Evolutionary conservation across 2,329 filamentous ascomycete genomes (phyloP).

Genomic region (Elsinoe necatrix): DNA sequence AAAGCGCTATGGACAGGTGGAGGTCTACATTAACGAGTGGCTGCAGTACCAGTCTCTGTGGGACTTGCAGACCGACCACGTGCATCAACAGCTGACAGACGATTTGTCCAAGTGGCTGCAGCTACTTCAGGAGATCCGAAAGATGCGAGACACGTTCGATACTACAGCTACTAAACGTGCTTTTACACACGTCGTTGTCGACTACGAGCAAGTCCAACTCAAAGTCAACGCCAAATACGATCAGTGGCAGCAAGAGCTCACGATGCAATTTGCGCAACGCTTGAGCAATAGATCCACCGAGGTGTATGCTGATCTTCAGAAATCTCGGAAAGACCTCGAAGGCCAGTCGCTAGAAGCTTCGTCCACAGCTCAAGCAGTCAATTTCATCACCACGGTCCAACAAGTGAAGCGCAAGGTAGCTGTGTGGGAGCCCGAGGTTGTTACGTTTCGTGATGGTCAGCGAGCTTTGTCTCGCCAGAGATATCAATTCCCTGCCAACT

Average conservation of each 20-base stretch:
- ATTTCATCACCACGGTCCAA: slow-evolving; percentile 97
- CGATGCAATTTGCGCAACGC: slow-evolving; percentile 83
- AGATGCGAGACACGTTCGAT: slow-evolving; percentile 92
- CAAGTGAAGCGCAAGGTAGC: slow-evolving; percentile 91
- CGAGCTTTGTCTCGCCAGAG: slow-evolving; percentile 83
- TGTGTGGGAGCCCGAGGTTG: slow-evolving; percentile 89
- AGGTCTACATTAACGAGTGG: slow-evolving; percentile 92
- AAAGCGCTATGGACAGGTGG: slow-evolving; percentile 69
- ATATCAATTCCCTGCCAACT: slow-evolving; percentile 87
- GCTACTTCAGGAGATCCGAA: slow-evolving; percentile 91
- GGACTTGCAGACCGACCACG: slow-evolving; percentile 93
- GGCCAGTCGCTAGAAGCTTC: slow-evolving; percentile 85
- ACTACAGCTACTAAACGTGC: slow-evolving; percentile 87
- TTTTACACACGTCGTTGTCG: slow-evolving; percentile 90
- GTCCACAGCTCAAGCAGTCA: slow-evolving; percentile 92
- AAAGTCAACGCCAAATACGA: slow-evolving; percentile 99
- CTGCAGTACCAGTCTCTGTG: slow-evolving; percentile 96
- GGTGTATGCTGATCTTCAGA: slow-evolving; percentile 83
- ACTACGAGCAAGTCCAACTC: slow-evolving; percentile 97
- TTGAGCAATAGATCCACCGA: slow-evolving; percentile 87
- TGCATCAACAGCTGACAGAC: slow-evolving; percentile 85
- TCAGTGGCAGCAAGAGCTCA: slow-evolving; percentile 97
- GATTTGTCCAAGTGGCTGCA: slow-evolving; percentile 90
- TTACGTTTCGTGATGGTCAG: slow-evolving; percentile 91
- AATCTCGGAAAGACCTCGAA: slow-evolving; percentile 82